phyloP scores from a whole-genome alignment of 139 green algal genomes.

The Chlorella sp. region DNA sequence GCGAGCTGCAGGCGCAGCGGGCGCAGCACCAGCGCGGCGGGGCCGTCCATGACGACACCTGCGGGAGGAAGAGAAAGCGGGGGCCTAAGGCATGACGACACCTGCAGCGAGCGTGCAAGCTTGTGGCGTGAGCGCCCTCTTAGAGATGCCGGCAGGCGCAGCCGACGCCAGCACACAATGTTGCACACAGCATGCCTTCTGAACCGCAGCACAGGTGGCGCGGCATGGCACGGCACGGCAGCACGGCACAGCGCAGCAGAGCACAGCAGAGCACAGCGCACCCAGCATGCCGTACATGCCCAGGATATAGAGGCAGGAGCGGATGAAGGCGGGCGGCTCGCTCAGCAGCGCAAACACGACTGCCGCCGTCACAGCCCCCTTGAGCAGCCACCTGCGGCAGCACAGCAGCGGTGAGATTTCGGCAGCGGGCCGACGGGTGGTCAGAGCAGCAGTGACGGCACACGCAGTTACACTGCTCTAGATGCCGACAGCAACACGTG shows the following conservation, averaged over 20 bases:
- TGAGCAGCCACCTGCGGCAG: conserved; percentile 7
- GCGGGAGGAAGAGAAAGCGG: background rate
- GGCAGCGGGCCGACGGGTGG: too few relatives aligned
- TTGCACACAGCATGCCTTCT: too few relatives aligned
- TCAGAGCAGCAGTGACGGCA: background rate
- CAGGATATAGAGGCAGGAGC: background rate
- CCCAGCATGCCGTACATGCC: conserved; percentile 23
- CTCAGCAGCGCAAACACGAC: conserved; percentile 12
- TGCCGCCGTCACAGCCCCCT: conserved; percentile 6
- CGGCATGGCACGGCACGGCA: too few relatives aligned
- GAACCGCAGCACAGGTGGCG: too few relatives aligned
- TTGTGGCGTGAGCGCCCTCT: too few relatives aligned
- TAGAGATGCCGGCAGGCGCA: too few relatives aligned
- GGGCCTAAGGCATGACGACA: too few relatives aligned
- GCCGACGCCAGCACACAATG: background rate
- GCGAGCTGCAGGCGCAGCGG: conserved; percentile 18
- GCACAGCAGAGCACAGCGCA: background rate
- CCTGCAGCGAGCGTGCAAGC: too few relatives aligned
- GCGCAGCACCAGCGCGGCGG: conserved; percentile 17
- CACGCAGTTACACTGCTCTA: too few relatives aligned
- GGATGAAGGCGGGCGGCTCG: background rate
- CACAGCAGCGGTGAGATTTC: too few relatives aligned
- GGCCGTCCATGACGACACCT: conserved; percentile 25
- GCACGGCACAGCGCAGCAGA: too few relatives aligned
- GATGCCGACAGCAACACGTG: too few relatives aligned